Evolutionary conservation across 116 monocot species (phyloP), one percentile per base, ranked within the genome.

Genomic region (Cymodocea nodosa): DNA sequence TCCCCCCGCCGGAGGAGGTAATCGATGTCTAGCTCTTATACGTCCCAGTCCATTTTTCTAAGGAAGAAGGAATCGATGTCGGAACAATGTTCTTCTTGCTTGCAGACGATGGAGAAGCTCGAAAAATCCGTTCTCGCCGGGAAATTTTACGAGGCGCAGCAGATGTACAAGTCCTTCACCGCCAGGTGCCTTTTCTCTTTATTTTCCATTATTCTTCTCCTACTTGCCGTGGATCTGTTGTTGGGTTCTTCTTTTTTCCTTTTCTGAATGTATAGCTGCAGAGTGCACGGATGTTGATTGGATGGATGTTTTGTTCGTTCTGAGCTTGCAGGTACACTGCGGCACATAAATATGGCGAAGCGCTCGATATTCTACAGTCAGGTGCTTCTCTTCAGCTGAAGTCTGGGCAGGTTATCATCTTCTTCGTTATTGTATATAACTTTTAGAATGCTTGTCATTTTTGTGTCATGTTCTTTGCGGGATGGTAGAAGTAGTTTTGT

Each of bases 371-470:
- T 60, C 89, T 94, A 69, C 69, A 94, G 52, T 80, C 87, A 59
- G 94, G 94, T 77, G 87, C 94, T 78, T 72, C 87, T 56, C 54
- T 94, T 71, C 94, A 87, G 73, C 69, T 94, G 64, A 77, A 85
- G 68, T 82, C 79, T 80, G 80, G 73, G 57, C 87, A 94, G 89
- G 94, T 94, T 72, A 75, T 58, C 22, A 77, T 52, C 18, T 36
- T 35, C 30, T 30, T 17, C 7, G 23, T 2, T 18, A 62, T 18
- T 5, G 34, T 16, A 15, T 39, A n/a, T 62, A n/a, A 37, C 30
- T 19, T 62, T 15, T 11, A 35, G 62, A 62, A 36, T 62, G 25
- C 15, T n/a, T 23, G 23, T 58, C 23, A 23, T 23, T 12, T 14
- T 58, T 23, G 0, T 13, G 23, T 4, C 15, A 56, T 11, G 23